Evolutionary conservation across 2,329 filamentous ascomycete genomes (phyloP).

Genomic region (Aspergillus sp.): DNA sequence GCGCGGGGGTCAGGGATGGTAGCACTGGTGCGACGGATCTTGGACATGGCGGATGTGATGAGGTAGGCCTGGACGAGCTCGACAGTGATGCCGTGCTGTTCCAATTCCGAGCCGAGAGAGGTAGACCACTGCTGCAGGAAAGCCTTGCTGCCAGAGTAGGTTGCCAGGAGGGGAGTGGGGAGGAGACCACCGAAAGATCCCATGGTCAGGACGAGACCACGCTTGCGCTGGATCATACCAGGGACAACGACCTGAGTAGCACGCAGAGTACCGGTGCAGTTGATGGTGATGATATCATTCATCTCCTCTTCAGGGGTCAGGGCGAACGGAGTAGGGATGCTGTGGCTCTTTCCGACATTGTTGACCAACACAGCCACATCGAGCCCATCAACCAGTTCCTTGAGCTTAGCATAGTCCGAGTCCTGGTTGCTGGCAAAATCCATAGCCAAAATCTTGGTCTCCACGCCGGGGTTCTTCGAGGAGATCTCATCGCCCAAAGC

Average conservation of each 20-base stretch:
- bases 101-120: slow-evolving; percentile 76
- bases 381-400: slow-evolving; percentile 62
- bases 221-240: slow-evolving; percentile 76
- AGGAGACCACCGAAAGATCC: slow-evolving; percentile 92
- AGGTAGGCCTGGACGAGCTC: slow-evolving; percentile 89
- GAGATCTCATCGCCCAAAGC: slow-evolving; percentile 70
- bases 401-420: slow-evolving; percentile 71
- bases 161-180: slow-evolving; percentile 86
- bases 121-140: slow-evolving; percentile 97
- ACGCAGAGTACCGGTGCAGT: slow-evolving; percentile 84
- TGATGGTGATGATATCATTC: slow-evolving; percentile 87
- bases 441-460: slow-evolving; percentile 81
- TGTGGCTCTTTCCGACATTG: slow-evolving; percentile 93
- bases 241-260: slow-evolving; percentile 82
- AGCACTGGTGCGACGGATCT: slow-evolving; percentile 73
- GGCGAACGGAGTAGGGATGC: slow-evolving; percentile 83
- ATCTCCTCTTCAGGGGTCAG: slow-evolving; percentile 76
- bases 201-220: slow-evolving; percentile 92
- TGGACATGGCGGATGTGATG: slow-evolving; percentile 94
- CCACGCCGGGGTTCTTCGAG: slow-evolving; percentile 59
- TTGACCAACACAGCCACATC: slow-evolving; percentile 89
- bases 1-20: slow-evolving; percentile 75
- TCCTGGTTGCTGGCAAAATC: slow-evolving; percentile 81
- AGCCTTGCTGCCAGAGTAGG: slow-evolving; percentile 95
- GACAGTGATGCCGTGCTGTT: slow-evolving; percentile 76